Evolutionary conservation across 2,329 filamentous ascomycete species (phyloP).

Genomic region (Byssoonygena ceratinophila): DNA sequence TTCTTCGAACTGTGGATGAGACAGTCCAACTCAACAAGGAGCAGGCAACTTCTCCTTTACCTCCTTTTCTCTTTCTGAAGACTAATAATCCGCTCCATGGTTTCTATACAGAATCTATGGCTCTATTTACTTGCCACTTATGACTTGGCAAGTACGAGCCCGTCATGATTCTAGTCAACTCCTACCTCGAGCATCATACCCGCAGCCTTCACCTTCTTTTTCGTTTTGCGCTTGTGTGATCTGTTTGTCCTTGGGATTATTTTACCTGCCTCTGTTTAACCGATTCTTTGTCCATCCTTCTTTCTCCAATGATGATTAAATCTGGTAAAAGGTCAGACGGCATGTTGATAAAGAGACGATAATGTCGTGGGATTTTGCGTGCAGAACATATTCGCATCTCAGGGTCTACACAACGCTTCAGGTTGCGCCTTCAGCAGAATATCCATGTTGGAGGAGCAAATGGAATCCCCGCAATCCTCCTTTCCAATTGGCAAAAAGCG

Average conservation of each 20-base stretch:
- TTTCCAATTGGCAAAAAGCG: neutral
- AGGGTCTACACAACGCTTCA: neutral
- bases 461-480: conserved; percentile 1
- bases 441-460: neutral
- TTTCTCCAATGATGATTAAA: conserved; percentile 34
- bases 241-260: neutral
- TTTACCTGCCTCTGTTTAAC: neutral
- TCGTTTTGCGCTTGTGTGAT: no score
- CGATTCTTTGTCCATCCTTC: neutral
- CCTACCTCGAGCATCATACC: neutral
- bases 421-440: neutral
- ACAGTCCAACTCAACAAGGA: no score
- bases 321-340: conserved; percentile 40
- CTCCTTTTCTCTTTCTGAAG: no score
- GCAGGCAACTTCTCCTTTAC: no score
- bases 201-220: no score
- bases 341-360: conserved; percentile 6
- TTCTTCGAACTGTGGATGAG: no score
- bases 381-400: neutral
- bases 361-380: neutral
- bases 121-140: neutral
- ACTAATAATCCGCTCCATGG: no score
- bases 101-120: no score
- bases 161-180: no score
- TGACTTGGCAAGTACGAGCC: neutral